Conservation (phyloP, 169 alveolate genomes). For the Babesia ovata region DNA sequence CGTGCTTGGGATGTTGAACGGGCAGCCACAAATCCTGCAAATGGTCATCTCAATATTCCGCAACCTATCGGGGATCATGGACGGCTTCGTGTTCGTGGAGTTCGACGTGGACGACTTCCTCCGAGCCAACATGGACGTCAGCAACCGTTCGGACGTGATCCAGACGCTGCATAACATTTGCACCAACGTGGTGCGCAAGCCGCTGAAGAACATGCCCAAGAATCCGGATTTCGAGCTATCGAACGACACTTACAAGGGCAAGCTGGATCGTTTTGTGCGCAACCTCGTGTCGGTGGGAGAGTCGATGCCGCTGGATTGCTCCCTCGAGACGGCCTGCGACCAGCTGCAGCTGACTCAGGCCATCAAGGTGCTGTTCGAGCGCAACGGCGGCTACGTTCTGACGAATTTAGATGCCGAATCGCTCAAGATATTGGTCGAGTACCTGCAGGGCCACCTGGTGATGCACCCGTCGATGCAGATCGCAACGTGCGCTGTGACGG, state of each 20-base stretch:
- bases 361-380: slow-evolving; percentile 36
- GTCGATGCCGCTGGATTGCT: slow-evolving; percentile 25
- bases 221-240: slow-evolving; percentile 39
- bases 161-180: slow-evolving; percentile 60
- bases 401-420: slow-evolving; percentile 25
- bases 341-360: slow-evolving; percentile 64
- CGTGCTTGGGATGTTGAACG: slow-evolving; percentile 48
- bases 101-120: slow-evolving; percentile 66
- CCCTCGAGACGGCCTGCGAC: slow-evolving; percentile 32
- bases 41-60: slow-evolving; percentile 51
- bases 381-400: slow-evolving; percentile 38
- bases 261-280: slow-evolving; percentile 42
- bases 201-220: slow-evolving; percentile 31
- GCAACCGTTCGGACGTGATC: slow-evolving; percentile 49
- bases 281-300: slow-evolving; percentile 48
- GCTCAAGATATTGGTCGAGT: slow-evolving; percentile 29
- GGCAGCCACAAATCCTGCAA: slow-evolving; percentile 39
- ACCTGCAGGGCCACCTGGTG: slow-evolving; percentile 32
- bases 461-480: slow-evolving; percentile 70
- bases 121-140: slow-evolving; percentile 15
- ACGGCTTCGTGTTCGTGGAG: slow-evolving; percentile 59
- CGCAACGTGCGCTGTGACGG: slow-evolving; percentile 46
- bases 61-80: slow-evolving; percentile 57
- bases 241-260: slow-evolving; percentile 26
- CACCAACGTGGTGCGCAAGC: slow-evolving; percentile 38